Evolutionary conservation across 1,284 basidiomycete species (phyloP).

Genomic region (Wallemia hederae): DNA sequence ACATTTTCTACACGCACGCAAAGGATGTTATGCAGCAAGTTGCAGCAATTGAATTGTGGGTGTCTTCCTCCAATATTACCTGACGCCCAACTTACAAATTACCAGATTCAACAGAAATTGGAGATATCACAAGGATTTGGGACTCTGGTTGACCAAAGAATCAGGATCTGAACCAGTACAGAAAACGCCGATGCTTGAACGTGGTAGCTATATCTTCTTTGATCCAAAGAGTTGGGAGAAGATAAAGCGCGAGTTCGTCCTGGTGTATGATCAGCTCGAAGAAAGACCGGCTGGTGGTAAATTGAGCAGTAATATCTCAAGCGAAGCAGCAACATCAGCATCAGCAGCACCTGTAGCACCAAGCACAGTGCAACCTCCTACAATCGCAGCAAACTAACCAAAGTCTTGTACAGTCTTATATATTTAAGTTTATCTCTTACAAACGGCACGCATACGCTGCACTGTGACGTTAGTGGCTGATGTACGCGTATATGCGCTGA

Average conservation of each 20-base stretch:
- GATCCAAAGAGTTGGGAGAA: conserved; percentile 69
- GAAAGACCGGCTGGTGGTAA: conserved; percentile 26
- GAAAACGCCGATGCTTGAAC: conserved; percentile 66
- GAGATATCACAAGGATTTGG: conserved; percentile 86
- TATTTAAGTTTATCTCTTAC: neutral
- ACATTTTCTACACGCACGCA: conserved; percentile 91
- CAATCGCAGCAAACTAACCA: neutral
- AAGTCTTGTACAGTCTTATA: neutral
- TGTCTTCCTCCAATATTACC: conserved; percentile 9
- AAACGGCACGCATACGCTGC: neutral
- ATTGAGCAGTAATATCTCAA: neutral
- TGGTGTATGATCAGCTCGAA: conserved; percentile 58
- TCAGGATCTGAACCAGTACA: conserved; percentile 12
- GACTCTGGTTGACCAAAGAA: conserved; percentile 86
- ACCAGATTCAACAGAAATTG: conserved; percentile 75
- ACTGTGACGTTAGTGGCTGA: no score
- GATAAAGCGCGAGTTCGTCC: conserved; percentile 46
- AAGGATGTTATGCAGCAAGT: conserved; percentile 80
- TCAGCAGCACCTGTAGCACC: neutral
- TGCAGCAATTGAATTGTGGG: conserved; percentile 78
- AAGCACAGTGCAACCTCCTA: neutral
- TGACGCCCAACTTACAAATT: conserved; percentile 1
- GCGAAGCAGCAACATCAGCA: neutral
- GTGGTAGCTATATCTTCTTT: conserved; percentile 71
- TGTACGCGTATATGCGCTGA: no score